Percentiles rank a stretch among this genome's conserved stretches.
Evolutionary conservation across 2,329 filamentous ascomycete genomes (phyloP).

Genomic region (Fusarium ramigenum): DNA sequence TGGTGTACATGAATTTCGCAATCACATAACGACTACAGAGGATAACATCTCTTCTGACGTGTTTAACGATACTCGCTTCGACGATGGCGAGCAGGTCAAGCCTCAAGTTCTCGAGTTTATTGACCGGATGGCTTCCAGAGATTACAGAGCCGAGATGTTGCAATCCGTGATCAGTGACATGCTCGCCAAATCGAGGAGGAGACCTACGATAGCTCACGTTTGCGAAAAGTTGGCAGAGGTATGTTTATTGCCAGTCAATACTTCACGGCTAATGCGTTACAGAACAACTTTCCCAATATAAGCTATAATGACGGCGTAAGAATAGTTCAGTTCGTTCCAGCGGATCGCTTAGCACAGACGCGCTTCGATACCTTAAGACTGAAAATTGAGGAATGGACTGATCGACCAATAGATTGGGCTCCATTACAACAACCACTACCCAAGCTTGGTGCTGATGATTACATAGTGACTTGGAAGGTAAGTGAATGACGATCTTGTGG

Average conservation of each 20-base stretch:
- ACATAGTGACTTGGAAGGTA: rapidly evolving
- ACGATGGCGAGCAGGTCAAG: neutral
- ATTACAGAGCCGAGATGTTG: rapidly evolving
- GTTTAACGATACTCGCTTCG: rapidly evolving
- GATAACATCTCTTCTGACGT: neutral
- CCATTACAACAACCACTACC: rapidly evolving
- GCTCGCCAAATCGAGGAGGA: neutral
- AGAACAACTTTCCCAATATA: rapidly evolving
- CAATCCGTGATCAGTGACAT: rapidly evolving
- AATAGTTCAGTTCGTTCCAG: neutral
- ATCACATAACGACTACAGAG: neutral
- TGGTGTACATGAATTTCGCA: rapidly evolving
- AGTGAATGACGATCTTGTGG: no score
- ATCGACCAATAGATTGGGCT: neutral
- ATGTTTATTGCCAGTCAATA: rapidly evolving
- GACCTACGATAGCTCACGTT: rapidly evolving
- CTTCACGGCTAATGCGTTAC: rapidly evolving
- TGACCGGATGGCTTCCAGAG: rapidly evolving
- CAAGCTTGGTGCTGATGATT: rapidly evolving
- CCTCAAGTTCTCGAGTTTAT: neutral
- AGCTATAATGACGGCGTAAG: neutral
- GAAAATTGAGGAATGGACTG: neutral
- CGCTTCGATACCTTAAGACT: rapidly evolving
- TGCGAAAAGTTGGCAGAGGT: rapidly evolving
- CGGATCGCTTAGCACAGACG: rapidly evolving